Base-by-base conservation (phyloP, 768 basidiomycete genomes). In the Trametes coccinea region DNA sequence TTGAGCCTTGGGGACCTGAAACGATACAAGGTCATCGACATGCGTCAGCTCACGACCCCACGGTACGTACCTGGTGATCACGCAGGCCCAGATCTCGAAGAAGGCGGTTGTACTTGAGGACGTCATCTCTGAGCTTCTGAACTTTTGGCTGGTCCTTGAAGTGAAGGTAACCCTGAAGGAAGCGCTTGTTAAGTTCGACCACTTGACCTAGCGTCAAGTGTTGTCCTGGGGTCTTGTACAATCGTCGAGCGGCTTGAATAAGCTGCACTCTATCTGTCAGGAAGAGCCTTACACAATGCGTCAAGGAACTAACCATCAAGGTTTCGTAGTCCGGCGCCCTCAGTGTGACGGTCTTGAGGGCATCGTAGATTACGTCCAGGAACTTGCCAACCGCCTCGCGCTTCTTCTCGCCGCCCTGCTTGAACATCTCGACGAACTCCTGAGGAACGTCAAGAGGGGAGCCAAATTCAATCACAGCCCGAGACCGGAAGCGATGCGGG, bases 381-480 rank as follows among this genome's bases (percentile, higher is more conserved):
- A 98, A 85, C 69, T 90, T 90, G 16, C 87, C 81, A 50, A 95
- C 93, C 0, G 97, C 96, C 68, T 95, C 91, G 61, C 94, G 80
- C 76, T 98, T 99, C 69, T 88, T 82, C 14, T 79, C 71, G 5
- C 97, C 97, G 7, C 97, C 97, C 67, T 88, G 79, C 69, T 91
- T 91, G 77, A 95, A 99, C 86, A 92, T 89, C 33, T 90, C 87
- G 2, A 98, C 87, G 37, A 92, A 79, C 64, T 95, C 93, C 4
- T 74, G 69, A n/a, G 96, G 95, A n/a, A 98, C 92, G 69, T 93
- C 90, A 62, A 98, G 77, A 8, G 95, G 92, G 2, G 84, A 78
- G 5, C 97, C 97, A 73, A 98, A 99, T 71, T 99, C 97, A 51
- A 99, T 90, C 30, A 99, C 97, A 6, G 95, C 97, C 59, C 97